Base-by-base conservation (phyloP, 805 yeast genomes). In the Candida ipomoeae region DNA sequence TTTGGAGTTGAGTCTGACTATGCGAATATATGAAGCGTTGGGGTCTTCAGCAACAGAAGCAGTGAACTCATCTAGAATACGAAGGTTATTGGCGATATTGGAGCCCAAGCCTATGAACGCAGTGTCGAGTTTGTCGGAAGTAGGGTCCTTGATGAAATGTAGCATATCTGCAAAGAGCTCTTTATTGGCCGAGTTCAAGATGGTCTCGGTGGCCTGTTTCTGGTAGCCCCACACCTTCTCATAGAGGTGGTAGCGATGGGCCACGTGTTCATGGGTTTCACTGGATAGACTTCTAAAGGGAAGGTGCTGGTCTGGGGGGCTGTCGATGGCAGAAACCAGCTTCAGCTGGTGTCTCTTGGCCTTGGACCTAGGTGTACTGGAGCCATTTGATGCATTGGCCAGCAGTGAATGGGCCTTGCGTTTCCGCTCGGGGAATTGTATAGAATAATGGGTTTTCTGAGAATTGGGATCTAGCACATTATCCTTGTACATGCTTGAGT, bases 11-110 rank as follows among this genome's bases (percentile, higher is more conserved):
- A 73, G 55, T 34, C 58, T 57, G 15, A 70, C 61, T 17, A 68
- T 49, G 38, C 61, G 62, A 14, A 62, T 41, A 33, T 48, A 49
- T 14, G 43, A 26, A 4, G 42, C 38, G 5, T 21, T 14, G 13
- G 43, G 34, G 29, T 56, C 54, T 17, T 50, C 54, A 6, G 35
- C 45, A 23, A 65, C 49, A 46, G 58, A 59, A 13, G 49, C 37
- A 20, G 63, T 59, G 48, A 73, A 67, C 41, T 71, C 75, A n/a
- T 68, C 61, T 23, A 73, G 55, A 11, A 71, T 67, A 21, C 77
- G 59, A 39, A 63, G 55, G 55, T 73, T 73, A 53, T 72, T 73
- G 34, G 76, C 75, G 10, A 68, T 68, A 54, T 73, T 72, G 14
- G 76, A 65, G 29, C 73, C 67, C 46, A 73, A 56, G 51, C 63